Conservation (phyloP, 2,329 filamentous ascomycete genomes). For the Beauveria sp. region DNA sequence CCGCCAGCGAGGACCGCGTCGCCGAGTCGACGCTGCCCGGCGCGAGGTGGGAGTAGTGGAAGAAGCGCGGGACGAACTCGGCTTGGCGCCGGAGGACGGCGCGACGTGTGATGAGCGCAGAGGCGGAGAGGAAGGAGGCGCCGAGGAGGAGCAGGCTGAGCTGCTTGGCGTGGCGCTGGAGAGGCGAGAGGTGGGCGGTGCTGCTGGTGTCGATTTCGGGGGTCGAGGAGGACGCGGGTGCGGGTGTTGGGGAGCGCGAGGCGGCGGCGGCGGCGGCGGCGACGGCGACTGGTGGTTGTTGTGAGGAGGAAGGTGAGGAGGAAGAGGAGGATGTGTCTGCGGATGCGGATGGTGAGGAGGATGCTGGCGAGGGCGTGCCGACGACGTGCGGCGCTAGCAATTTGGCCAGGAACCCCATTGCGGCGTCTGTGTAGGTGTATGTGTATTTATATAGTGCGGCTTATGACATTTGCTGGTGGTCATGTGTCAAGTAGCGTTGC, state of each 20-base stretch:
- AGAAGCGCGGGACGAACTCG: constrained; percentile 62
- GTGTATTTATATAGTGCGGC: not conserved
- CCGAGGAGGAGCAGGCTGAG: constrained; percentile 67
- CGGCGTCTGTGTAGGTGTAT: not conserved
- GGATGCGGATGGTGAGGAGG: constrained; percentile 4
- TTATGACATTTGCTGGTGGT: not conserved
- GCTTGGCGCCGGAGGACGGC: constrained; percentile 57
- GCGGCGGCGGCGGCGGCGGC: not conserved
- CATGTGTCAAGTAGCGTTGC: not conserved
- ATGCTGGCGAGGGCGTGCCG: constrained; percentile 11
- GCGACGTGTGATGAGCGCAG: constrained; percentile 63
- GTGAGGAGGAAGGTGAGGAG: not conserved
- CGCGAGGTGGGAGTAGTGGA: constrained; percentile 46
- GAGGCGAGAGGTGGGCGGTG: constrained; percentile 25
- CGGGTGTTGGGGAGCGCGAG: constrained; percentile 12
- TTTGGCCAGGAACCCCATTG: constrained; percentile 10
- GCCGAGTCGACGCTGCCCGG: constrained; percentile 20
- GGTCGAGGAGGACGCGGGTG: constrained; percentile 10
- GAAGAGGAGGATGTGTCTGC: not conserved
- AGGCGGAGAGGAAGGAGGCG: constrained; percentile 65
- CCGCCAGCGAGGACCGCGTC: constrained; percentile 54
- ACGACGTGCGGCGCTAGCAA: constrained; percentile 8
- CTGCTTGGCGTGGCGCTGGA: constrained; percentile 49
- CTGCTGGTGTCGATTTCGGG: constrained; percentile 15
- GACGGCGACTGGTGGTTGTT: not conserved